phyloP scores from a whole-genome alignment of 1,139 yeast species.

The Geotrichum histeridarum region DNA sequence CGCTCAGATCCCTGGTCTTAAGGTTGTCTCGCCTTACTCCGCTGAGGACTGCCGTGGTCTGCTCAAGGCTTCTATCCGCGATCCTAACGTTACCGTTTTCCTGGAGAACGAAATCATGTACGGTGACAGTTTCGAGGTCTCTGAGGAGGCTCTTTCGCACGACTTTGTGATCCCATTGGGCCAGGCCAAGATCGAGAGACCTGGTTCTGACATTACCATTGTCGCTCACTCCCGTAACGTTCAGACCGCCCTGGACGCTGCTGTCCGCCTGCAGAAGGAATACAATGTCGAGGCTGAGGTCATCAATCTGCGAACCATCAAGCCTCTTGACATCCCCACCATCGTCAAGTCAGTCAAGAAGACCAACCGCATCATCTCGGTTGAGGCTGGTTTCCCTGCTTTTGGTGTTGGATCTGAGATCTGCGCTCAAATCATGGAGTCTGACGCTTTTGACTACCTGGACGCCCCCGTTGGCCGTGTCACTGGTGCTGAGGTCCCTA shows the following conservation, averaged over 20 bases:
- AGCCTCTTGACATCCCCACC: slow-evolving; percentile 89
- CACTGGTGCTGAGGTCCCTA: slow-evolving; percentile 99
- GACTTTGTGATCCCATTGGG: slow-evolving; percentile 93
- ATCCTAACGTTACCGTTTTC: slow-evolving; percentile 95
- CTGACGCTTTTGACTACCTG: slow-evolving; percentile 95
- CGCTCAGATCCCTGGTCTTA: slow-evolving; percentile 95
- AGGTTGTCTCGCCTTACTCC: slow-evolving; percentile 91
- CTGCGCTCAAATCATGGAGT: slow-evolving; percentile 96
- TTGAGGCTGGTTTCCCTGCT: slow-evolving; percentile 97
- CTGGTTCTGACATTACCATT: slow-evolving; percentile 84
- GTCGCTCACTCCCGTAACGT: slow-evolving; percentile 92
- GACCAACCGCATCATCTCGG: slow-evolving; percentile 93
- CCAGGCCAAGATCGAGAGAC: slow-evolving; percentile 90
- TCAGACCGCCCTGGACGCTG: slow-evolving; percentile 80
- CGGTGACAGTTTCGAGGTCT: slow-evolving; percentile 84
- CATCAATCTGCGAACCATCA: slow-evolving; percentile 90
- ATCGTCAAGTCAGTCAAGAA: slow-evolving; percentile 86
- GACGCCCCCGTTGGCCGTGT: slow-evolving; percentile 99
- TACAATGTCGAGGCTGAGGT: slow-evolving; percentile 91
- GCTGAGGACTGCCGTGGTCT: slow-evolving; percentile 96
- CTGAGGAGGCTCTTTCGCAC: slow-evolving; percentile 82
- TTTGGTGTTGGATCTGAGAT: slow-evolving; percentile 98
- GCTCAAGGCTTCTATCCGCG: slow-evolving; percentile 93
- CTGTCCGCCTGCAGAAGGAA: slow-evolving; percentile 75
- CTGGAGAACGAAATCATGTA: slow-evolving; percentile 93